These are phyloP conservation scores for Leccinum aurantiacum DNA, from an alignment of 768 basidiomycete genomes.

Conservation along the genomic window DNA sequence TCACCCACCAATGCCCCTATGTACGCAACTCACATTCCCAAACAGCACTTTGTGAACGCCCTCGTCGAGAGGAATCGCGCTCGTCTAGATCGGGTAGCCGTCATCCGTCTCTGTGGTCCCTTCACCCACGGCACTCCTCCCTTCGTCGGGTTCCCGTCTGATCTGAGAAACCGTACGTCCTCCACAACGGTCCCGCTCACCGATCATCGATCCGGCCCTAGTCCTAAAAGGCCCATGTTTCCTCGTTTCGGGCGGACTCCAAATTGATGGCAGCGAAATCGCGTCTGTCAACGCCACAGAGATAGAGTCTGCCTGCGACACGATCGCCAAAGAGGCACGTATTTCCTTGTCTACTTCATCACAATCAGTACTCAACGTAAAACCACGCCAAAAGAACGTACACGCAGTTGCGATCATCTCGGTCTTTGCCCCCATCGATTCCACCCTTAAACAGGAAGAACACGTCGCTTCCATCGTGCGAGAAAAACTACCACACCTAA, in stretches of 20 bases:
- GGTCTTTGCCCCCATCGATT: conserved; percentile 50
- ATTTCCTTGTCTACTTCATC: neutral
- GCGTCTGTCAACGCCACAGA: conserved; percentile 42
- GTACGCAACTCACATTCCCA: neutral
- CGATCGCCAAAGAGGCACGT: conserved; percentile 36
- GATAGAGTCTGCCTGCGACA: conserved; percentile 42
- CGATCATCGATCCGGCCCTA: conserved; percentile 9
- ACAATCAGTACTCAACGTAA: conserved; percentile 8
- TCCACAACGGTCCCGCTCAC: conserved; percentile 1
- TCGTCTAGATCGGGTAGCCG: conserved; percentile 58
- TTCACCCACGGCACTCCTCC: conserved; percentile 60
- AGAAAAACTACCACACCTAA: conserved; percentile 39
- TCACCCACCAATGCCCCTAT: neutral
- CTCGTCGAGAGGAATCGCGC: conserved; percentile 55
- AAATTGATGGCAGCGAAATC: conserved; percentile 52
- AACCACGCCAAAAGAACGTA: conserved; percentile 17
- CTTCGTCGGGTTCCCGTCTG: conserved; percentile 49
- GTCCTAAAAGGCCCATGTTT: conserved; percentile 32
- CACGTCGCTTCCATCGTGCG: conserved; percentile 43
- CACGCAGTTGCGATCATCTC: conserved; percentile 44
- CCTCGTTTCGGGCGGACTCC: conserved; percentile 39
- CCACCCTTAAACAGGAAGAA: conserved; percentile 46
- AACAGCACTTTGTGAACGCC: conserved; percentile 56
- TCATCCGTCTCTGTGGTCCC: conserved; percentile 61
- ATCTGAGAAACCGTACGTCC: conserved; percentile 32